A percentile compares a stretch with the other conserved stretches of the same genome.
These are phyloP conservation scores for Marasmius tenuissimus DNA, from an alignment of 1,284 basidiomycete species.

Conservation along the genomic window DNA sequence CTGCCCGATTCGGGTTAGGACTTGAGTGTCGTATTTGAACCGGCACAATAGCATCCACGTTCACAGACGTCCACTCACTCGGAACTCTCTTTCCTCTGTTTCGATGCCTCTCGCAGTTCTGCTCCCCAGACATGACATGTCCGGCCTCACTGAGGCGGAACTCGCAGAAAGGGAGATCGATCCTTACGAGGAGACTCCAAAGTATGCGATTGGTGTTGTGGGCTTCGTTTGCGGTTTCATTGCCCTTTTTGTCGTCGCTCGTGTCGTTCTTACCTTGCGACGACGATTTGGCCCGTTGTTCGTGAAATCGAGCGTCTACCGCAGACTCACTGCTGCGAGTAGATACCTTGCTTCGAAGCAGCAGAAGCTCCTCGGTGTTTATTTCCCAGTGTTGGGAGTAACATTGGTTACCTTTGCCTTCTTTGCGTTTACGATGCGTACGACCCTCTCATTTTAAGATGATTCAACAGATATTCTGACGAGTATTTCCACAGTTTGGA, in stretches of 20 bases:
- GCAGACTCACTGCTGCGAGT: not conserved
- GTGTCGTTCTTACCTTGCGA: not conserved
- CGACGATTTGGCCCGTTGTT: not conserved
- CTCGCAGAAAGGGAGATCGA: not conserved
- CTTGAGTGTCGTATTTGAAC: not conserved
- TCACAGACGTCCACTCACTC: not conserved
- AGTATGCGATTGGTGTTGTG: not conserved
- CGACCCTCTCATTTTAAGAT: not conserved
- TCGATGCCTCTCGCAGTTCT: not conserved
- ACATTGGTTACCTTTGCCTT: not conserved
- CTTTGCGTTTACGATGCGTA: not conserved
- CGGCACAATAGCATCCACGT: not conserved
- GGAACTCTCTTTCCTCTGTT: not conserved
- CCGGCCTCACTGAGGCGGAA: not conserved
- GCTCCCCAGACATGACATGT: not conserved
- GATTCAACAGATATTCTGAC: not conserved
- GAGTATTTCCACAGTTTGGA: not conserved
- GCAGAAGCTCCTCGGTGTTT: not conserved
- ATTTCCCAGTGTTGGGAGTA: not conserved
- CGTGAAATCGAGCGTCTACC: not conserved
- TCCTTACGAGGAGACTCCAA: conserved; percentile 4
- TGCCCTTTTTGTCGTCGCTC: not conserved
- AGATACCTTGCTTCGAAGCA: not conserved
- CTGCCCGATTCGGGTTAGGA: no score
- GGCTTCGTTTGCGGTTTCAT: not conserved